These are phyloP conservation scores for Naganishia sp. DNA, from an alignment of 1,284 basidiomycete species.

Conservation along the genomic window DNA sequence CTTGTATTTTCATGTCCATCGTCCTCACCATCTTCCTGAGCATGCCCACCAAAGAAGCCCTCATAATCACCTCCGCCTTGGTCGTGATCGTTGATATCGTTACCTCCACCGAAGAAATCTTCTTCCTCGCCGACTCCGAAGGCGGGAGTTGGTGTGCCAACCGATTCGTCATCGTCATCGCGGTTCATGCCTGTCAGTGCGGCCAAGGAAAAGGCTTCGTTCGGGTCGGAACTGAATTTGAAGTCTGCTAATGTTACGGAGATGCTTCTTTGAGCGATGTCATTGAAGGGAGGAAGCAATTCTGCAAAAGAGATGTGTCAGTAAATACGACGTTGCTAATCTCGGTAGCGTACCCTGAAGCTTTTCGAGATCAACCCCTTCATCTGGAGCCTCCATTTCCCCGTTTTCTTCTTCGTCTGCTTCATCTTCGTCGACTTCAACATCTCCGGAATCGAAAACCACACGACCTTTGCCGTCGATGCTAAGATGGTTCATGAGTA, in stretches of 20 bases:
- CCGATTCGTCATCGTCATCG: conserved; percentile 71
- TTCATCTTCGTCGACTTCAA: conserved; percentile 68
- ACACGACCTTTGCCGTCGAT: conserved; percentile 81
- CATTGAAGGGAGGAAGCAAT: conserved; percentile 69
- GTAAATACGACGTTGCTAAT: not conserved
- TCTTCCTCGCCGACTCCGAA: conserved; percentile 37
- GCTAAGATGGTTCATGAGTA: conserved; percentile 90
- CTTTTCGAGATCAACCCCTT: conserved; percentile 58
- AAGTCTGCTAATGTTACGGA: conserved; percentile 77
- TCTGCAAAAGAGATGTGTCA: conserved; percentile 48
- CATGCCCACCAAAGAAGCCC: conserved; percentile 54
- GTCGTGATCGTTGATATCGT: conserved; percentile 77
- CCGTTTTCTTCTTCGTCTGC: conserved; percentile 63
- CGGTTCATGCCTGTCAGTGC: conserved; percentile 53
- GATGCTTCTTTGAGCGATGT: conserved; percentile 69
- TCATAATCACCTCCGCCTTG: conserved; percentile 57
- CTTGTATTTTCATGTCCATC: conserved; percentile 54
- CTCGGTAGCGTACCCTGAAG: conserved; percentile 63
- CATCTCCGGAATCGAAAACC: conserved; percentile 95
- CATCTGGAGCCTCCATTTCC: conserved; percentile 45
- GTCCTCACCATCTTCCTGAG: conserved; percentile 53
- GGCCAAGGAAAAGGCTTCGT: conserved; percentile 55
- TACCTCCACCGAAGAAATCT: conserved; percentile 61
- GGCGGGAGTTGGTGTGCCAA: conserved; percentile 57
- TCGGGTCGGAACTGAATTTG: conserved; percentile 69